These are phyloP conservation scores for Marasmius tenuissimus DNA, from an alignment of 1,284 basidiomycete species.

Conservation along the genomic window DNA sequence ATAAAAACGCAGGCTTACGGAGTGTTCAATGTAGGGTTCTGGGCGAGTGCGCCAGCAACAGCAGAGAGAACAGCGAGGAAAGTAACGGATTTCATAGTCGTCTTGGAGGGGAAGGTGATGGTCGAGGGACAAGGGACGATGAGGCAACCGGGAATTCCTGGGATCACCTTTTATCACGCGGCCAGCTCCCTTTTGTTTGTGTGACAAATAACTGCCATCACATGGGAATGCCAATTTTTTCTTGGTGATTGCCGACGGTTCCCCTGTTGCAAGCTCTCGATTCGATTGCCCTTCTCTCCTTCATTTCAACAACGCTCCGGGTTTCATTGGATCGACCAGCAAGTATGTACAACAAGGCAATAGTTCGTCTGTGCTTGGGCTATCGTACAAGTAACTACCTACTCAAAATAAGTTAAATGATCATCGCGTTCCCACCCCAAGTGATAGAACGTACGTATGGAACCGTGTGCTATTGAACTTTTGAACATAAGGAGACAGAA, in stretches of 20 bases:
- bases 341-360: no score
- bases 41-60: slow-evolving; percentile 40
- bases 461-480: no score
- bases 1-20: slow-evolving; percentile 45
- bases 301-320: no score
- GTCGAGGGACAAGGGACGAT: not conserved
- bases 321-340: no score
- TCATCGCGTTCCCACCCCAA: no score
- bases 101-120: slow-evolving; percentile 25
- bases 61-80: slow-evolving; percentile 30
- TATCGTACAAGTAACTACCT: no score
- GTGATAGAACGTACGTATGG: no score
- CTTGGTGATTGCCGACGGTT: not conserved
- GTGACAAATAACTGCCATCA: not conserved
- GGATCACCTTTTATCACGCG: slow-evolving; percentile 1
- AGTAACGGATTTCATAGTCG: slow-evolving; percentile 16
- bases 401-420: no score
- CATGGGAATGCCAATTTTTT: not conserved
- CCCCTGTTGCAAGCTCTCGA: no score
- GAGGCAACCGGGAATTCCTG: not conserved
- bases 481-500: no score
- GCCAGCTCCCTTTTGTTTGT: not conserved
- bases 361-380: no score
- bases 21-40: slow-evolving; percentile 54
- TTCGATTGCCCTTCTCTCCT: no score